A percentile compares a stretch with the other conserved stretches of the same genome.
These are phyloP conservation scores for Blepharisma stoltei DNA, from an alignment of 73 alveolate genomes.

Conservation along the genomic window DNA sequence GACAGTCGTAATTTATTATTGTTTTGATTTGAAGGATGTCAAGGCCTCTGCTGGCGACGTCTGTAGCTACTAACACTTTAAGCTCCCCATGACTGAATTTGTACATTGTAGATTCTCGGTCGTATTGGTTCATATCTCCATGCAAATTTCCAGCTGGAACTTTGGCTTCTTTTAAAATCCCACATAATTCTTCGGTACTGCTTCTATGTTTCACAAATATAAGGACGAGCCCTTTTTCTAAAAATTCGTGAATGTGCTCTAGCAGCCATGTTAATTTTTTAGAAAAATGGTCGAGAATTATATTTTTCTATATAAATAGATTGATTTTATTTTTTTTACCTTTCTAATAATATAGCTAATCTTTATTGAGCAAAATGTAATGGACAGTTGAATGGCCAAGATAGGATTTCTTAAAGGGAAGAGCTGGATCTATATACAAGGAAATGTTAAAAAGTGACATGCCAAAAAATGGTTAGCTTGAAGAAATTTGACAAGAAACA, in stretches of 20 bases:
- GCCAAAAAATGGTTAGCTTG: too few species aligned
- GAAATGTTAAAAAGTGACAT: too few species aligned
- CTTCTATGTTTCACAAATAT: conserved; percentile 73
- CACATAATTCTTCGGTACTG: conserved; percentile 64
- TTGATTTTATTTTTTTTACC: conserved; percentile 54
- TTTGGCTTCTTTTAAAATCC: conserved; percentile 45
- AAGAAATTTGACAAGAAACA: too few species aligned
- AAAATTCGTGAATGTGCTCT: conserved; percentile 24
- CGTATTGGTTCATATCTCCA: conserved; percentile 78
- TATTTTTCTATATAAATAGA: conserved; percentile 53
- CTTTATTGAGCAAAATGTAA: too few species aligned
- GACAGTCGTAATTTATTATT: conserved; percentile 93
- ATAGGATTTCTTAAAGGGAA: too few species aligned
- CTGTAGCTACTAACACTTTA: conserved; percentile 96
- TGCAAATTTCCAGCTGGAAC: conserved; percentile 61
- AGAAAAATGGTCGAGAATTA: conserved; percentile 36
- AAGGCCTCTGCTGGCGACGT: conserved; percentile 99
- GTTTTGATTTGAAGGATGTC: conserved; percentile 94
- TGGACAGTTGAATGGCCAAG: too few species aligned
- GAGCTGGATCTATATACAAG: too few species aligned
- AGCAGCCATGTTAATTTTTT: conserved; percentile 42
- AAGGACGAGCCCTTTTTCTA: conserved; percentile 66
- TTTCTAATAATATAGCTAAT: too few species aligned
- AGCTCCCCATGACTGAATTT: conserved; percentile 86
- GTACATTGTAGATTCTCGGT: conserved; percentile 90